phyloP scores from a whole-genome alignment of 78 protist genomes.

The Dictyostelium brefeldianum region DNA sequence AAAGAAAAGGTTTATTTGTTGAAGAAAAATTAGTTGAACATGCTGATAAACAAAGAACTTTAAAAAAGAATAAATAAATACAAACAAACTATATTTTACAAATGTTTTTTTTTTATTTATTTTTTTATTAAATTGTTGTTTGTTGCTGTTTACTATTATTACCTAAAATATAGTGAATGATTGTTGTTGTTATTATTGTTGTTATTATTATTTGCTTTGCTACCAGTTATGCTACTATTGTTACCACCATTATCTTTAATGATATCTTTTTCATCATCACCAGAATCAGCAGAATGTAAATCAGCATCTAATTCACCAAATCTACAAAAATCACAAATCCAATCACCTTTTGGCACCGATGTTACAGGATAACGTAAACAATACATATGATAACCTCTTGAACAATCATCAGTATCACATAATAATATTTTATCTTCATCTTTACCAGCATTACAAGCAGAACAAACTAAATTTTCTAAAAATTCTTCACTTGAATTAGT shows the following conservation, averaged over 20 bases:
- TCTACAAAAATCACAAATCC: constrained; percentile 71
- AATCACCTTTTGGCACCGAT: constrained; percentile 60
- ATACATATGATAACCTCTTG: constrained; percentile 77
- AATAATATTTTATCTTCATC: constrained; percentile 75
- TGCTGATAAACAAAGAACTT: constrained; percentile 97
- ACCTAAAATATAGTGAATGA: not conserved
- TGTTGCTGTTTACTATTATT: no score
- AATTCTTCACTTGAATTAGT: constrained; percentile 22
- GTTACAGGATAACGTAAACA: constrained; percentile 45
- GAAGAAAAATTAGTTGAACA: constrained; percentile 94
- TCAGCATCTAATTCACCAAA: constrained; percentile 35
- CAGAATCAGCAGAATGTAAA: constrained; percentile 2
- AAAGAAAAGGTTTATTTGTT: constrained; percentile 93
- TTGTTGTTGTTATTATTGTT: not conserved
- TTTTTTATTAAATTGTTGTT: no score
- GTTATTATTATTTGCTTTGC: not conserved
- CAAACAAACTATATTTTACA: no score
- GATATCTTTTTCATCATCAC: constrained; percentile 23
- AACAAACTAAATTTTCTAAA: constrained; percentile 46
- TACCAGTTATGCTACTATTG: no score
- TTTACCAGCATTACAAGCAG: constrained; percentile 43
- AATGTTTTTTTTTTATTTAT: no score
- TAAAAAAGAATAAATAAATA: constrained; percentile 87
- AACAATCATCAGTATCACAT: constrained; percentile 74
- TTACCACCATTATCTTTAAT: not conserved